Base-by-base conservation (phyloP, 139 green algal genomes). In the Chlamydomonas incerta region DNA sequence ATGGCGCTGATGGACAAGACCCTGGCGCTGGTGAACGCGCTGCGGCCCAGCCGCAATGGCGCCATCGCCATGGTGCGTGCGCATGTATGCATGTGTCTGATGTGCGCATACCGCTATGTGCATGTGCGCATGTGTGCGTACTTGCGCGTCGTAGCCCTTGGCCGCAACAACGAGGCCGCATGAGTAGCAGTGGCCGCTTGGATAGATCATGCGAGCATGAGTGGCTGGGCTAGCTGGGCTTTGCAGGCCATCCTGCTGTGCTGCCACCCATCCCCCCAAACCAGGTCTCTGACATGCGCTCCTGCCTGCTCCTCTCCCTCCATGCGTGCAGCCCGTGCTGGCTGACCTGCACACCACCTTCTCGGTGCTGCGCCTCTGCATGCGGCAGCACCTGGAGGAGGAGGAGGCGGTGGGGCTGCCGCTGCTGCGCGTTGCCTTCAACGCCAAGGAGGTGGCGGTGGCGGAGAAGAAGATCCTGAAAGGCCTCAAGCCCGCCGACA, bases 301-400 rank as follows among this genome's bases (percentile, higher is more conserved):
- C 58, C 58, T 6, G 20, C 6, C 58, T 68, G 17, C 3, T 23
- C 26, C 62, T 8, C 41, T 50, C 5, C 8, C 41, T 50, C 41
- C 41, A 5, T 50, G 41, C 41, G 6, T 68, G 41, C 76, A 83
- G 76, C 3, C 35, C 20, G n/a, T 52, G 18, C 28, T 84, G n/a
- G 15, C 26, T 2, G 77, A 84, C 3, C 77, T 84, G 46, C 46
- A 52, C 46, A 15, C 31, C 2, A 41, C 67, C 50, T 77, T 85
- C 50, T 0, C 70, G 37, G 33, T 55, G 50, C 21, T 86, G 31
- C 67, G 80, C 26, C 23, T 24, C 14, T 35, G 46, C 33, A 70
- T 86, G 80, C 52, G 80, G 3, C 46, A 79, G 50, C 80, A 86
- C 65, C 71, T 86, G 80, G 68, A 86, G 55, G 65, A 74, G 34